Conservation (phyloP, 1,284 basidiomycete species). For the Ceratobasidium sp. region DNA sequence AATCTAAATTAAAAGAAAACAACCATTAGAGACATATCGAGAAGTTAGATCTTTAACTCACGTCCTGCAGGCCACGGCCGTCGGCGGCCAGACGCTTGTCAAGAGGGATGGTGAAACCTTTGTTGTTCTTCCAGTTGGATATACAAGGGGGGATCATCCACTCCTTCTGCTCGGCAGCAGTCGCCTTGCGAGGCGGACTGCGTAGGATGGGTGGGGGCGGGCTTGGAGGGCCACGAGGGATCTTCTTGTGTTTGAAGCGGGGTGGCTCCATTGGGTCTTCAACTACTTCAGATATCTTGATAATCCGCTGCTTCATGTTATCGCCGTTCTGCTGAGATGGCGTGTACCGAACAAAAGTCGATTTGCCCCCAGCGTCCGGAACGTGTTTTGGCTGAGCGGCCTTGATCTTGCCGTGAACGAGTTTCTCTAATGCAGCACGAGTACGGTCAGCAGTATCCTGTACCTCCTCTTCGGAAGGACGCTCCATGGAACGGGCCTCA, state of each 20-base stretch:
- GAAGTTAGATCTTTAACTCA: slow-evolving; percentile 63
- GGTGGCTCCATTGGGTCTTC: slow-evolving; percentile 98
- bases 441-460: slow-evolving; percentile 92
- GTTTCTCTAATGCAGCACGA: slow-evolving; percentile 90
- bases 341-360: slow-evolving; percentile 95
- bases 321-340: slow-evolving; percentile 84
- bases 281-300: slow-evolving; percentile 98
- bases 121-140: slow-evolving; percentile 99
- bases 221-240: slow-evolving; percentile 94
- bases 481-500: slow-evolving; percentile 80
- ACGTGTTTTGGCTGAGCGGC: slow-evolving; percentile 94
- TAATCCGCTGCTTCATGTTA: slow-evolving; percentile 90
- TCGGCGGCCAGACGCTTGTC: slow-evolving; percentile 99
- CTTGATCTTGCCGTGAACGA: slow-evolving; percentile 96
- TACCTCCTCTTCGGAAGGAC: slow-evolving; percentile 93
- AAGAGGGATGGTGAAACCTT: slow-evolving; percentile 98
- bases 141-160: slow-evolving; percentile 99
- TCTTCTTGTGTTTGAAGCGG: slow-evolving; percentile 98
- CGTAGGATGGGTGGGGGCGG: slow-evolving; percentile 97
- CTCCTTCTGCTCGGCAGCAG: slow-evolving; percentile 97
- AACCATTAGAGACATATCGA: slow-evolving; percentile 12
- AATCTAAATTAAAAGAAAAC: slow-evolving; percentile 66
- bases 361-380: slow-evolving; percentile 82
- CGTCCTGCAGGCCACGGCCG: slow-evolving; percentile 96
- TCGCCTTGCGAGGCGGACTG: slow-evolving; percentile 95